phyloP scores from a whole-genome alignment of 2,329 filamentous ascomycete genomes.

The Diaporthe destruens region DNA sequence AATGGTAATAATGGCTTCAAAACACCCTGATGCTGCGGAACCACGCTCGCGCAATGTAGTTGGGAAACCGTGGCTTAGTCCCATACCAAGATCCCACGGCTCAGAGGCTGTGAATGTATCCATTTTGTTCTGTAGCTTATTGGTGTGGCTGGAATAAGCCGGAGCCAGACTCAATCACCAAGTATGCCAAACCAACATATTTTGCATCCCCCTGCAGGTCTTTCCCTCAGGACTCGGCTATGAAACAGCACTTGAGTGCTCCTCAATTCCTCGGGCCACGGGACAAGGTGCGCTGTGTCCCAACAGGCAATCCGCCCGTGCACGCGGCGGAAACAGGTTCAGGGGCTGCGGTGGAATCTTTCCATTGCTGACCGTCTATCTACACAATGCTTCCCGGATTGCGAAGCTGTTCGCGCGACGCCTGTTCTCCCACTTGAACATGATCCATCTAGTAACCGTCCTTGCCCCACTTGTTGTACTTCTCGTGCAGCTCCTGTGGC shows the following conservation, averaged over 20 bases:
- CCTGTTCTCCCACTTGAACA: constrained; percentile 20
- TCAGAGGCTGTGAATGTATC: too few relatives aligned
- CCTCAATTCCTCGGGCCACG: not conserved
- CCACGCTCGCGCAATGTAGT: not conserved
- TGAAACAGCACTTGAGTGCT: not conserved
- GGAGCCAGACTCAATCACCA: not conserved
- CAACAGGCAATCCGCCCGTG: not conserved
- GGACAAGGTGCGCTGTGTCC: not conserved
- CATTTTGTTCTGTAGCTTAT: too few relatives aligned
- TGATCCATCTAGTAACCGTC: constrained; percentile 78
- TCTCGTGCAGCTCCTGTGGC: constrained; percentile 86
- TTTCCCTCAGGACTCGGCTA: not conserved
- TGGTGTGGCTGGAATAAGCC: not conserved
- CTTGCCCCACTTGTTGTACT: constrained; percentile 99
- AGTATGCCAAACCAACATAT: too few relatives aligned
- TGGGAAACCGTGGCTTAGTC: not conserved
- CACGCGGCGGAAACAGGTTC: not conserved
- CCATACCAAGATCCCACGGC: too few relatives aligned
- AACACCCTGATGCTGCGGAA: not conserved
- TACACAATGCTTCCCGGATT: constrained; percentile 34
- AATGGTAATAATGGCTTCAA: not conserved
- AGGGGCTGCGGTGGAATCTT: not conserved
- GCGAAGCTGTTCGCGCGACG: constrained; percentile 36
- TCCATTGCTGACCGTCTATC: constrained; percentile 41
- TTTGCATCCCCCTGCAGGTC: not conserved